A percentile compares a stretch with the other conserved stretches of the same genome.
Evolutionary conservation across 805 yeast genomes (phyloP).

Genomic region (Wickerhamiella vanderwaltii): DNA sequence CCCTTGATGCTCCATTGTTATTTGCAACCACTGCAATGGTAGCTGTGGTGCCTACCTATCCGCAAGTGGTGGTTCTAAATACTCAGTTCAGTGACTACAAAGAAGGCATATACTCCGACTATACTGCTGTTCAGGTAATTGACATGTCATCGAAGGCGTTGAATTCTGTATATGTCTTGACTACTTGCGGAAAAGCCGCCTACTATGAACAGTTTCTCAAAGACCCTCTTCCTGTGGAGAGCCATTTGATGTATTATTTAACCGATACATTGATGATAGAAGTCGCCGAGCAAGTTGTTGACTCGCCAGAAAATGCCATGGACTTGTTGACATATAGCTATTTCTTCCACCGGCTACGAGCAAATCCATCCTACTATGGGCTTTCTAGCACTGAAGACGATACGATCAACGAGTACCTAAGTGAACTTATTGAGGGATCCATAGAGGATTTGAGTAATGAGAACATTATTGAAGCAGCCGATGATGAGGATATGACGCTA

Average conservation of each 20-base stretch:
- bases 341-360: conserved; percentile 66
- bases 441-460: conserved; percentile 47
- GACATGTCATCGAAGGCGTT: conserved; percentile 25
- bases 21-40: conserved; percentile 51
- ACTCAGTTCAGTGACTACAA: conserved; percentile 61
- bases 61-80: conserved; percentile 49
- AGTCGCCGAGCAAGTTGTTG: conserved; percentile 52
- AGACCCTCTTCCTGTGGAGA: conserved; percentile 76
- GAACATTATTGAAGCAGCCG: conserved; percentile 44
- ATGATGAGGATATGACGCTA: conserved; percentile 30
- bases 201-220: conserved; percentile 61
- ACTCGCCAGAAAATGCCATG: conserved; percentile 67
- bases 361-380: conserved; percentile 87
- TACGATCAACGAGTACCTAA: conserved; percentile 69
- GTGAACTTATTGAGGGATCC: conserved; percentile 68
- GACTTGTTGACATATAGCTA: conserved; percentile 83
- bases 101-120: conserved; percentile 60
- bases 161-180: conserved; percentile 37
- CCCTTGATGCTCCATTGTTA: conserved; percentile 43
- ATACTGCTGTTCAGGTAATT: conserved; percentile 43
- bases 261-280: conserved; percentile 65
- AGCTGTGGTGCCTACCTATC: conserved; percentile 19
- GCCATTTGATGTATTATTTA: conserved; percentile 45
- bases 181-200: conserved; percentile 41
- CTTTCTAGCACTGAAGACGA: conserved; percentile 53